These are phyloP conservation scores for Ricinus communis DNA, from an alignment of 345 rosid species.

Conservation along the genomic window DNA sequence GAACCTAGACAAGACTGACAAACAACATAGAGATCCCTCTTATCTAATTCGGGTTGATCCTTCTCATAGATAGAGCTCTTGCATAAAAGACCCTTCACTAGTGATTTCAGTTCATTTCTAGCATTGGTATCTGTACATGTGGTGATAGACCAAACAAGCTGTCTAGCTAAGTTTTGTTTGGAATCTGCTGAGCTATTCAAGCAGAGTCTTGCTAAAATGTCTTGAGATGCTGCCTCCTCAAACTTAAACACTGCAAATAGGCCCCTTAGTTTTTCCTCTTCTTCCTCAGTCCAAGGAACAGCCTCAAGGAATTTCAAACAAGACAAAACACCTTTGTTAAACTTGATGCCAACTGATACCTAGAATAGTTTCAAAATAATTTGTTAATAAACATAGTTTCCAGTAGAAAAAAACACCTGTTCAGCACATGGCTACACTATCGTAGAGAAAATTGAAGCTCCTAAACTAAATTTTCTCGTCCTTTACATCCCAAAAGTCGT, in stretches of 20 bases:
- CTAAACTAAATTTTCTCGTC: not conserved
- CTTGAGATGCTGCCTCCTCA: constrained; percentile 51
- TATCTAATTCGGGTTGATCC: constrained; percentile 62
- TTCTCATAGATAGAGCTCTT: constrained; percentile 89
- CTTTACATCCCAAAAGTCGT: not conserved
- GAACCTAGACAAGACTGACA: constrained; percentile 57
- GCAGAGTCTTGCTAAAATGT: constrained; percentile 64
- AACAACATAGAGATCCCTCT: constrained; percentile 63
- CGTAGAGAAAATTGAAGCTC: not conserved
- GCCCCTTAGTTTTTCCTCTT: constrained; percentile 79
- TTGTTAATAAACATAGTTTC: constrained; percentile 11
- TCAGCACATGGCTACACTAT: not conserved
- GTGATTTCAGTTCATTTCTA: constrained; percentile 72
- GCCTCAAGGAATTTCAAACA: constrained; percentile 86
- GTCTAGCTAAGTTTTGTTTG: constrained; percentile 57
- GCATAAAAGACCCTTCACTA: constrained; percentile 81
- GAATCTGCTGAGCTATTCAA: constrained; percentile 36
- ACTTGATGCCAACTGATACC: constrained; percentile 77
- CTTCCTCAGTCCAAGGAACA: constrained; percentile 98
- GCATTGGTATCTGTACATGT: constrained; percentile 59
- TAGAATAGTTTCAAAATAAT: constrained; percentile 27
- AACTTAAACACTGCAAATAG: constrained; percentile 55
- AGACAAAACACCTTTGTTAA: constrained; percentile 57
- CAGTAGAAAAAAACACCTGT: not conserved
- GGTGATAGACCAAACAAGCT: constrained; percentile 73